phyloP scores from a whole-genome alignment of 163 green algal species.

The Scenedesmus sp. region DNA sequence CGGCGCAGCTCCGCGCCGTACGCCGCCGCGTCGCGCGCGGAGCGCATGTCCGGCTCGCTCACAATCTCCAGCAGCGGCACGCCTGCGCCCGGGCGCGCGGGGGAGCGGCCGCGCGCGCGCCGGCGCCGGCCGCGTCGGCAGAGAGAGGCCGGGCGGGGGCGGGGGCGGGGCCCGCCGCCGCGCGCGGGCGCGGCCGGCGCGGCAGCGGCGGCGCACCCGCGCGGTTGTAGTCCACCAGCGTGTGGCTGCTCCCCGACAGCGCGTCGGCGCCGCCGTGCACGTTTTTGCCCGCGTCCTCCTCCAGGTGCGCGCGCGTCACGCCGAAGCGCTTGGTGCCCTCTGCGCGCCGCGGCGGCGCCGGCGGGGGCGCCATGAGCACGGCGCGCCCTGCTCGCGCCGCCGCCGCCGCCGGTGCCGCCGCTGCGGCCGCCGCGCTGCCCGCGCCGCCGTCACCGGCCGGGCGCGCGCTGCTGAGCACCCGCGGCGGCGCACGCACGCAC shows the following conservation, averaged over 20 bases:
- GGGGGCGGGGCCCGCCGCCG: no score
- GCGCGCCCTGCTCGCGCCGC: no score
- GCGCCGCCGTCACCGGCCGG: no score
- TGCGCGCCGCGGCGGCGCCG: no score
- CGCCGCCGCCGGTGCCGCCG: no score
- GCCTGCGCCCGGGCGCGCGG: constrained; percentile 48
- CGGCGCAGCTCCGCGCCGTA: constrained; percentile 92
- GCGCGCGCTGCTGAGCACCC: no score
- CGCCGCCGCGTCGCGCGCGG: constrained; percentile 82
- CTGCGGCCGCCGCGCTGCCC: no score
- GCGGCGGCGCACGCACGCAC: no score
- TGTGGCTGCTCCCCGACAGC: constrained; percentile 71
- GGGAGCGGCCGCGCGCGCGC: no score
- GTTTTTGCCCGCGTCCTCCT: constrained; percentile 95
- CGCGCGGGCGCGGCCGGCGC: not conserved
- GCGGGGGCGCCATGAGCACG: no score
- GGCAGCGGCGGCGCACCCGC: constrained; percentile 56
- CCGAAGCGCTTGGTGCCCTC: constrained; percentile 57
- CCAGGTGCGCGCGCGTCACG: constrained; percentile 89
- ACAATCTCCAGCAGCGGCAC: constrained; percentile 98
- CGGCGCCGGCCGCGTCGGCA: no score
- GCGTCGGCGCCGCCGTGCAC: constrained; percentile 70
- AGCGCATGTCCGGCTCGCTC: constrained; percentile 90
- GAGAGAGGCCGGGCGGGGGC: no score
- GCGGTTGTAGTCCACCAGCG: constrained; percentile 94